Evolutionary conservation across 73 alveolate genomes (phyloP), one percentile per base, ranked within the genome.

Genomic region (Paramecium sonneborni): DNA sequence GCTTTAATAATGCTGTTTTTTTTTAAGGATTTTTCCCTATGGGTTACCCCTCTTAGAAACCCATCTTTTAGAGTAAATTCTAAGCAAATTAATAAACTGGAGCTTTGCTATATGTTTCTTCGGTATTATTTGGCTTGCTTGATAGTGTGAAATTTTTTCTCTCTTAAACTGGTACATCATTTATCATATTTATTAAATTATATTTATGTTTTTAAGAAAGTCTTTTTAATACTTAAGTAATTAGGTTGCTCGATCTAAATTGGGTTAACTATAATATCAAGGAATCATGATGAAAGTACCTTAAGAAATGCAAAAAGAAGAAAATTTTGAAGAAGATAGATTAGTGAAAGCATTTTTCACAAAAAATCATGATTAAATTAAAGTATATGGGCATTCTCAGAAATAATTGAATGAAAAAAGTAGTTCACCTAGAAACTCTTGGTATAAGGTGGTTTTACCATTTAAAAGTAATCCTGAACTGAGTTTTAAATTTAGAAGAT

Each of bases 381-480:
- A 67, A 32, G 85, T 67, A 5, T 67, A 67, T 67, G 52, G 46
- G 7, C 85, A 67, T 67, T 28, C 85, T 24, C 18, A 34, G 21
- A 67, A 2, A 12, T 15, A 67, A 24, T n/a, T 2, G 1, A 34
- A 67, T 67, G 46, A 67, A 34, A 34, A 24, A 11, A 23, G 52
- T 11, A 67, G 46, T 23, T 30, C 39, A 32, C 85, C 85, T 6
- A 67, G 52, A 67, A 67, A 67, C 11, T 67, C 85, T 12, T 67
- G 85, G 85, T 67, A 67, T 67, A 67, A 67, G 85, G 85, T 67
- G 6, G 52, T 67, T 24, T 18, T 52, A 30, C 87, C 87, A 74
- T 43, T 74, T 7, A 35, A 32, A 35, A 32, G 58, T 14, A 74
- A 74, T 74, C 62, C 55, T 5, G 55, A 74, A 34, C 46, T 74